Evolutionary conservation across 495 filamentous ascomycete species (phyloP).

Genomic region (Staphylotrichum tortipilum): DNA sequence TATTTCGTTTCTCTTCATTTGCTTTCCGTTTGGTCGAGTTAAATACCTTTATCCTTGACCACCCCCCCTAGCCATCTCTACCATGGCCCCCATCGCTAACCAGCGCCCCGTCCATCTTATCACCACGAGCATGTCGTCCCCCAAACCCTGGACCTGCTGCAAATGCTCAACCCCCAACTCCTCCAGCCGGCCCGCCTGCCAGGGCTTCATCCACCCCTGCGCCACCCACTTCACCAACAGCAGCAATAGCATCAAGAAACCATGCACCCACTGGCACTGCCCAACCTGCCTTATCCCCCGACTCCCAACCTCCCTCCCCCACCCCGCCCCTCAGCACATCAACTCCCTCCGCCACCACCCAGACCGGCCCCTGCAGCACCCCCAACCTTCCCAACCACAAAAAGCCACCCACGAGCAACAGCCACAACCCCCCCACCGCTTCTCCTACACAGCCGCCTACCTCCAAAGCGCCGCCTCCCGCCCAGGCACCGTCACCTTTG

Average conservation of each 20-base stretch:
- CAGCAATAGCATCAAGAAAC: no score
- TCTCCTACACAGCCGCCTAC: not conserved
- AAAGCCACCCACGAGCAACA: no score
- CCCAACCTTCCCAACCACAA: not conserved
- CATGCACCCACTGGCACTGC: conserved; percentile 3
- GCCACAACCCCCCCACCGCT: not conserved
- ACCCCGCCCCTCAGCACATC: not conserved
- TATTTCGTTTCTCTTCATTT: no score
- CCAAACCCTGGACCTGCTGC: conserved; percentile 1
- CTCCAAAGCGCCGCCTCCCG: not conserved
- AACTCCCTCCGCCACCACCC: not conserved
- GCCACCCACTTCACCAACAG: no score
- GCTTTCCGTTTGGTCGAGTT: no score
- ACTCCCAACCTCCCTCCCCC: not conserved
- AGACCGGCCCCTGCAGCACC: not conserved
- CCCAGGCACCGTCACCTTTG: not conserved
- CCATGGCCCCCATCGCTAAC: not conserved
- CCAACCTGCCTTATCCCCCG: no score
- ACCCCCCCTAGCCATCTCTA: not conserved
- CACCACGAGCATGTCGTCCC: not conserved
- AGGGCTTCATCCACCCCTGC: no score
- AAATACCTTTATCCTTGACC: no score
- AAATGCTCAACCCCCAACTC: not conserved
- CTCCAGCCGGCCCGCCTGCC: not conserved
- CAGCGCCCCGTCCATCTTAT: no score